Evolutionary conservation across 2,329 filamentous ascomycete species (phyloP).

Genomic region (Fusarium goolgardi): DNA sequence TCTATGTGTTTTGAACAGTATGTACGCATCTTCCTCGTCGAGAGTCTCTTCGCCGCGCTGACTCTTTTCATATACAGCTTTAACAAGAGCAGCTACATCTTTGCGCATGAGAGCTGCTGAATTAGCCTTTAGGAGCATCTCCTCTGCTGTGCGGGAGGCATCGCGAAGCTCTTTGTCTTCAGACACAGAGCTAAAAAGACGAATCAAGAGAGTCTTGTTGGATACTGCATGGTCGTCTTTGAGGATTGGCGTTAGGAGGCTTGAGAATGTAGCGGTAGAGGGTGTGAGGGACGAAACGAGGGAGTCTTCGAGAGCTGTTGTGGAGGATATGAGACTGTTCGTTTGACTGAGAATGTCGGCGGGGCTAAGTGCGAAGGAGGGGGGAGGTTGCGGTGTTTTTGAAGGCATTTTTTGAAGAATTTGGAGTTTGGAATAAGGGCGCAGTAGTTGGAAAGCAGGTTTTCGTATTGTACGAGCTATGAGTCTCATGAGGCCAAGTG

Average conservation of each 20-base stretch:
- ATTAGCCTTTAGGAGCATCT: conserved; percentile 35
- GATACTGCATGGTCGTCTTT: conserved; percentile 39
- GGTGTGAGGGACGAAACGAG: conserved; percentile 37
- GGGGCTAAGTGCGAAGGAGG: conserved; percentile 35
- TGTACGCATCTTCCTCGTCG: conserved; percentile 39
- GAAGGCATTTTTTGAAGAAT: conserved; percentile 13
- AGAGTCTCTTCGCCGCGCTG: conserved; percentile 26
- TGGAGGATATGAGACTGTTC: conserved; percentile 45
- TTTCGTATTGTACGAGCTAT: not conserved
- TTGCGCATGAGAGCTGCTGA: conserved; percentile 41
- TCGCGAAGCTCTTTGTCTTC: conserved; percentile 43
- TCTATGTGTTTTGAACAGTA: conserved; percentile 44
- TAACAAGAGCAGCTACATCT: conserved; percentile 44
- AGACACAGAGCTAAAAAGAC: conserved; percentile 46
- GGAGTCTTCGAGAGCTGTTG: conserved; percentile 36
- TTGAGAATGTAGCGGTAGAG: conserved; percentile 37
- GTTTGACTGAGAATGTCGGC: conserved; percentile 33
- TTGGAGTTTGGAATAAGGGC: rapidly evolving
- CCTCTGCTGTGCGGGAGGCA: conserved; percentile 44
- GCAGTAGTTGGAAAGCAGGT: not conserved
- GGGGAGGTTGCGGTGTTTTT: conserved; percentile 38
- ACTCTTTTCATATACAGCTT: conserved; percentile 36
- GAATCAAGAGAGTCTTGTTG: conserved; percentile 31
- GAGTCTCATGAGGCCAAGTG: conserved; percentile 1
- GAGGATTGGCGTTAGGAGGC: conserved; percentile 39